Evolutionary conservation across 2,329 filamentous ascomycete genomes (phyloP), one percentile per base, ranked within the genome.

Genomic region (Nemania sp.): DNA sequence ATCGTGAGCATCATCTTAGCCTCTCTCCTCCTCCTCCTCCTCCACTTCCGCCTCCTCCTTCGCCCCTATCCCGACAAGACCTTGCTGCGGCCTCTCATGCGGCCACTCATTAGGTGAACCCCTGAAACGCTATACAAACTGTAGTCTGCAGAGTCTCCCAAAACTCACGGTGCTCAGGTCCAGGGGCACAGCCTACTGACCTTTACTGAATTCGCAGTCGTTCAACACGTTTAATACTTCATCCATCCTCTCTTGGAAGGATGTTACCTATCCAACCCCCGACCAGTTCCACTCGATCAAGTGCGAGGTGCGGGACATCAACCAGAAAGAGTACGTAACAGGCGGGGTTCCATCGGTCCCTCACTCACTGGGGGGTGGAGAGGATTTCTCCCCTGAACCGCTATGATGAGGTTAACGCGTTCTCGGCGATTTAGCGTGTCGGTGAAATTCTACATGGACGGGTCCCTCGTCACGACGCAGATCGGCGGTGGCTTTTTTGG

Each of bases 401-500:
- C 39, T 13, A 25, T 10, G 43, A 43, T 5, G 18, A 39, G 10
- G 43, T n/a, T 60, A 17, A 62, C 48, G 13, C 21, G 5, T 2
- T 47, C 15, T 45, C 21, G 32, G 39, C 37, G 13, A 25, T 53
- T n/a, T 46, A 66, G 64, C 68, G 78, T 84, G 10, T 74, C 75
- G n/a, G 77, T 80, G 0, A 81, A 78, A 62, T 86, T 85, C 68
- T 85, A 79, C 66, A 75, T 86, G 72, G 81, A 86, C 67, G 82
- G 77, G 3, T 68, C 67, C 29, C 71, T 81, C 39, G 69, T 83
- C 7, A 76, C 79, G 20, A 83, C 78, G 2, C 83, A 86, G 68
- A 76, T 78, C 43, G 83, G 81, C 1, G 76, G 73, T 15, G 78
- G 75, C 0, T 84, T 79, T 67, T 75, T 82, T 5, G 82, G 80